Conservation (phyloP, 164 flowering plant genomes). For the Nymphaea colorata region DNA sequence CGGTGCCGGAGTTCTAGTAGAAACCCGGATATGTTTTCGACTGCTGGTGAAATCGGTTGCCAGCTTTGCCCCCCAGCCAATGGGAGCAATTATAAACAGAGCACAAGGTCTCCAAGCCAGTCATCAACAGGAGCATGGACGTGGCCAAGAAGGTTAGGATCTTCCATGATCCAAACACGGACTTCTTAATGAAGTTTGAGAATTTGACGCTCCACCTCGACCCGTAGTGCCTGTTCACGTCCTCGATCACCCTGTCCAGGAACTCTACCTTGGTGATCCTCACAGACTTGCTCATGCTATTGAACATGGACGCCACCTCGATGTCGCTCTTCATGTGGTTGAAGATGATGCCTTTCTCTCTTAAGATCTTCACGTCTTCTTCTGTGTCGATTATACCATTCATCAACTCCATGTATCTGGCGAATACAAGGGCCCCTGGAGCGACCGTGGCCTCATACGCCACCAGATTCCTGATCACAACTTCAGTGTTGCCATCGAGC, state of each 20-base stretch:
- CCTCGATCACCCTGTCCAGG: slow-evolving; percentile 48
- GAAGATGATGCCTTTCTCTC: slow-evolving; percentile 43
- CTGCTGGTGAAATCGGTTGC: background rate
- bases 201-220: slow-evolving; percentile 36
- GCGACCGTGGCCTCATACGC: slow-evolving; percentile 50
- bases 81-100: slow-evolving; percentile 27
- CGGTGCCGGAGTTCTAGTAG: too few relatives aligned
- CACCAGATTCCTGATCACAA: slow-evolving; percentile 49
- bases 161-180: slow-evolving; percentile 51
- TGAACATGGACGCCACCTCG: slow-evolving; percentile 57
- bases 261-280: slow-evolving; percentile 46
- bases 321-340: slow-evolving; percentile 53
- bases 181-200: slow-evolving; percentile 20
- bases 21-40: too few relatives aligned
- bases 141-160: slow-evolving; percentile 35
- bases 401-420: slow-evolving; percentile 64
- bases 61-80: background rate
- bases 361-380: slow-evolving; percentile 43
- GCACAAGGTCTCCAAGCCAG: slow-evolving; percentile 35
- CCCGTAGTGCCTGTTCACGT: slow-evolving; percentile 46
- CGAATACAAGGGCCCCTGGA: slow-evolving; percentile 40
- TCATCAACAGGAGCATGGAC: slow-evolving; percentile 28
- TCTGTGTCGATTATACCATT: slow-evolving; percentile 58
- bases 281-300: slow-evolving; percentile 59
- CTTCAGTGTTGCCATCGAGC: slow-evolving; percentile 40